These are phyloP conservation scores for Mycena maculata DNA, from an alignment of 768 basidiomycete genomes.

Conservation along the genomic window DNA sequence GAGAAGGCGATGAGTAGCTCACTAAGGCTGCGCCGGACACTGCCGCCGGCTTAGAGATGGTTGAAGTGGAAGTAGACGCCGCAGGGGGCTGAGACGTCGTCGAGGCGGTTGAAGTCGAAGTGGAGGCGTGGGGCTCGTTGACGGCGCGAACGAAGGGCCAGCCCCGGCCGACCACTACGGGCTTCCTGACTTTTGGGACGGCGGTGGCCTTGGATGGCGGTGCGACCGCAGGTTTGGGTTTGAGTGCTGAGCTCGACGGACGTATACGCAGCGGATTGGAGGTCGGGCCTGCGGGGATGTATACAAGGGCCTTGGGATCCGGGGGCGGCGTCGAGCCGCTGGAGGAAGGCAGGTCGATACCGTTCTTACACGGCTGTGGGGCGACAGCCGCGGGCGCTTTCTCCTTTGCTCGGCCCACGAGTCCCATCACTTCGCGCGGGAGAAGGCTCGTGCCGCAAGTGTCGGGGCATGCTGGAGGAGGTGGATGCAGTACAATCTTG, in stretches of 20 bases:
- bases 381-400: neutral
- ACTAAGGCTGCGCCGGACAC: slow-evolving; percentile 15
- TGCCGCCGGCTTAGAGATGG: neutral
- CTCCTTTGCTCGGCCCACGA: neutral
- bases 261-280: slow-evolving; percentile 68
- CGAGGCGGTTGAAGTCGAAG: neutral
- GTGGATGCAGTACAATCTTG: slow-evolving; percentile 37
- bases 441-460: neutral
- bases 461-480: neutral
- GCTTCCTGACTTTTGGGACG: slow-evolving; percentile 34
- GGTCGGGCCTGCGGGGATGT: slow-evolving; percentile 54
- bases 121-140: neutral
- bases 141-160: slow-evolving; percentile 17
- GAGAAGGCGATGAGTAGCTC: slow-evolving; percentile 12
- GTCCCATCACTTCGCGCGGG: neutral
- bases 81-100: neutral
- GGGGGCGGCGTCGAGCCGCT: slow-evolving; percentile 42
- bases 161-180: slow-evolving; percentile 26
- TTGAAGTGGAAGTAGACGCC: neutral
- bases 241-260: slow-evolving; percentile 49
- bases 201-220: neutral
- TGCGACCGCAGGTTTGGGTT: too few species aligned
- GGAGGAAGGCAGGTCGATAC: neutral
- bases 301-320: slow-evolving; percentile 50
- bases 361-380: neutral